Percentiles rank a stretch among this genome's conserved stretches.
Evolutionary conservation across 2,329 filamentous ascomycete genomes (phyloP).

Genomic region (Fusarium armeniacum): DNA sequence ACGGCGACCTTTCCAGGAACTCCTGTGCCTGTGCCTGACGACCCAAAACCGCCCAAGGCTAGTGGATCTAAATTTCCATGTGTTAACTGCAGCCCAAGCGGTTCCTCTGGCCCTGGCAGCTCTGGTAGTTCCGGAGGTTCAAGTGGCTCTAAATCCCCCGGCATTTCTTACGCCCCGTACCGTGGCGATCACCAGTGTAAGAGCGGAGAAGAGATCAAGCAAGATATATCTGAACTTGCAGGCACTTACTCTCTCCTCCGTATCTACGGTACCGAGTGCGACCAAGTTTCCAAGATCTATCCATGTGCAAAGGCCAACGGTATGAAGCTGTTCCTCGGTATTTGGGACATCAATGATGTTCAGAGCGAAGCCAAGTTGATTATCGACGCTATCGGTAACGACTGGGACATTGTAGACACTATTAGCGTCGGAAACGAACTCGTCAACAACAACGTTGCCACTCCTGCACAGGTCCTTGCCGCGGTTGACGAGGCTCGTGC

Average conservation of each 20-base stretch:
- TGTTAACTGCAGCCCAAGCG: background rate
- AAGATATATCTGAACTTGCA: slow-evolving; percentile 71
- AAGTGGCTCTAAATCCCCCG: slow-evolving; percentile 51
- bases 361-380: slow-evolving; percentile 71
- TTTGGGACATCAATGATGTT: slow-evolving; percentile 74
- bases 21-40: slow-evolving; percentile 4
- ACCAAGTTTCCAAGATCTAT: slow-evolving; percentile 75
- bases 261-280: slow-evolving; percentile 84
- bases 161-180: slow-evolving; percentile 66
- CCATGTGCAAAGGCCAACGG: slow-evolving; percentile 73
- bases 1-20: slow-evolving; percentile 13
- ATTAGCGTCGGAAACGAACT: slow-evolving; percentile 86
- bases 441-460: slow-evolving; percentile 73
- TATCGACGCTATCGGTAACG: slow-evolving; percentile 68
- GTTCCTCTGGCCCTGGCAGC: background rate
- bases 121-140: slow-evolving; percentile 9
- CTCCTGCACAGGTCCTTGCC: slow-evolving; percentile 66
- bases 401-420: slow-evolving; percentile 79
- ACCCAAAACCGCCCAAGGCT: background rate
- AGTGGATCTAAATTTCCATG: background rate
- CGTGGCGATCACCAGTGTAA: slow-evolving; percentile 74
- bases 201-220: slow-evolving; percentile 69
- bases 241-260: slow-evolving; percentile 74
- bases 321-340: slow-evolving; percentile 80
- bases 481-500: slow-evolving; percentile 71